A percentile compares a stretch with the other conserved stretches of the same genome.
These are phyloP conservation scores for Cadophora malorum DNA, from an alignment of 2,329 filamentous ascomycete species.

Conservation along the genomic window DNA sequence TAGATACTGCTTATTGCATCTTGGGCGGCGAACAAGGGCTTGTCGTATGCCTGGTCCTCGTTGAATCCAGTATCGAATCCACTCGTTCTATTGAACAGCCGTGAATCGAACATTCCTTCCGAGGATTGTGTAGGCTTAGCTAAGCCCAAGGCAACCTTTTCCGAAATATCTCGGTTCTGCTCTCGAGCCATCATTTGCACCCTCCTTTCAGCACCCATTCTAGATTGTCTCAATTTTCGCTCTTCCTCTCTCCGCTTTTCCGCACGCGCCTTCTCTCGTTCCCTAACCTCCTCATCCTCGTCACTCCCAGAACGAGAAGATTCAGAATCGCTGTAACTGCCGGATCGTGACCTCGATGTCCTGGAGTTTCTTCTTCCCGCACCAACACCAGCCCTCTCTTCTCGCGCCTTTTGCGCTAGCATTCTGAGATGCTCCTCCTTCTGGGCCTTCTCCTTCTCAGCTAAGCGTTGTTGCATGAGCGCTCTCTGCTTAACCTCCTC, in stretches of 20 bases:
- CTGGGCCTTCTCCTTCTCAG: conserved; percentile 93
- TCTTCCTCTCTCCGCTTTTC: conserved; percentile 85
- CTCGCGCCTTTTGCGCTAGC: conserved; percentile 88
- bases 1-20: conserved; percentile 96
- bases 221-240: conserved; percentile 87
- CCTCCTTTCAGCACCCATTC: conserved; percentile 92
- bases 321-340: conserved; percentile 60
- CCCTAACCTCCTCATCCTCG: conserved; percentile 71
- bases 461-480: conserved; percentile 92
- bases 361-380: conserved; percentile 52
- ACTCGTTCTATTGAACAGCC: conserved; percentile 91
- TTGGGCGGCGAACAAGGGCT: conserved; percentile 93
- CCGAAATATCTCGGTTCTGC: conserved; percentile 95
- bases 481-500: conserved; percentile 94
- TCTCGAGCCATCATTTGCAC: conserved; percentile 93
- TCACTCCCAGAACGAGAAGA: conserved; percentile 50
- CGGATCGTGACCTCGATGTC: conserved; percentile 49
- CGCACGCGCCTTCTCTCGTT: conserved; percentile 77
- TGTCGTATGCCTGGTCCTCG: conserved; percentile 97
- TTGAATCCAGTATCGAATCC: conserved; percentile 94
- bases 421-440: conserved; percentile 92
- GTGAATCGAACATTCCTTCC: conserved; percentile 96
- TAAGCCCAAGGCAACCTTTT: conserved; percentile 92
- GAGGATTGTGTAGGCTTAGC: conserved; percentile 92
- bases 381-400: conserved; percentile 69